Conservation (phyloP, 225 moss, liverwort and hornwort species). For the Polytrichum commune region DNA sequence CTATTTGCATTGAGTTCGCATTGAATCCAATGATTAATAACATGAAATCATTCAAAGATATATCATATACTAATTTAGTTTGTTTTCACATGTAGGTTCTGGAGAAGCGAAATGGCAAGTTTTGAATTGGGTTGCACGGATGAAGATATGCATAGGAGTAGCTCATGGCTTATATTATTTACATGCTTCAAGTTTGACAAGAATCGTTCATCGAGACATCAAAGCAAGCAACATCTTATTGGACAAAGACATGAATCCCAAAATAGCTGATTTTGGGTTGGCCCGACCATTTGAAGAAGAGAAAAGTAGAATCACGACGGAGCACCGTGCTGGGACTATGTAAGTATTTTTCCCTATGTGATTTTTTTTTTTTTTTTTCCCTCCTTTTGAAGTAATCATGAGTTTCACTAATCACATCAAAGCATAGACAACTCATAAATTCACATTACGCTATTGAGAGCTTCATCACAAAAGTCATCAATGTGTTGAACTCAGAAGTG, state of each 20-base stretch:
- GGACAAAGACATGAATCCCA: constrained; percentile 35
- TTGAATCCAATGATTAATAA: too few relatives aligned
- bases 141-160: constrained; percentile 32
- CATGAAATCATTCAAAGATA: too few relatives aligned
- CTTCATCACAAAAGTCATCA: too few relatives aligned
- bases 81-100: constrained; percentile 3
- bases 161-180: constrained; percentile 35
- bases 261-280: constrained; percentile 48
- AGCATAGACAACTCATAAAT: too few relatives aligned
- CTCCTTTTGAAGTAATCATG: too few relatives aligned
- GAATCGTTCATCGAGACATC: constrained; percentile 43
- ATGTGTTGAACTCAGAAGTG: too few relatives aligned
- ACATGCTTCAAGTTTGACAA: constrained; percentile 36
- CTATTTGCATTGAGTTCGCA: too few relatives aligned
- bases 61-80: too few relatives aligned
- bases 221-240: constrained; percentile 47
- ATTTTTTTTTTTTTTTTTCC: too few relatives aligned
- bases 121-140: constrained; percentile 16
- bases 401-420: too few relatives aligned
- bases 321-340: constrained; percentile 25
- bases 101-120: neutral
- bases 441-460: too few relatives aligned
- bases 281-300: constrained; percentile 32
- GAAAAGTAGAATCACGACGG: constrained; percentile 22
- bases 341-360: too few relatives aligned